These are phyloP conservation scores for Ascochyta lentis DNA, from an alignment of 2,329 filamentous ascomycete genomes.

Conservation along the genomic window DNA sequence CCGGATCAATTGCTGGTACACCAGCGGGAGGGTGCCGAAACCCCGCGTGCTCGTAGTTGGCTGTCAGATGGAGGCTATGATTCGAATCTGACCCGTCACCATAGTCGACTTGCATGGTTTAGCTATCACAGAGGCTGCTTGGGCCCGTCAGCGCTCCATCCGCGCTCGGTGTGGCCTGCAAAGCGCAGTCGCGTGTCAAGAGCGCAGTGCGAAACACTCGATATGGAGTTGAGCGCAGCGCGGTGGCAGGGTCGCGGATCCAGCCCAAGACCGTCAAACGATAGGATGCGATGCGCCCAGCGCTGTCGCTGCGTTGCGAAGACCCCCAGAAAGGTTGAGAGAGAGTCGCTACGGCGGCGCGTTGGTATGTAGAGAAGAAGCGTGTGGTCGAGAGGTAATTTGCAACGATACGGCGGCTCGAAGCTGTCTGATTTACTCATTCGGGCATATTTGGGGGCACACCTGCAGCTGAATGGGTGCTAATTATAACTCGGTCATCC, in stretches of 20 bases:
- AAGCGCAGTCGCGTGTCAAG: slow-evolving; percentile 24
- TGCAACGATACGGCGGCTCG: slow-evolving; percentile 13
- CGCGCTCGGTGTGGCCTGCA: slow-evolving; percentile 32
- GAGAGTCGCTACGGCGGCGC: slow-evolving; percentile 4
- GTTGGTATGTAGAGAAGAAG: not conserved
- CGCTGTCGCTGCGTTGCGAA: slow-evolving; percentile 23
- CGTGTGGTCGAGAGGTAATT: slow-evolving; percentile 15
- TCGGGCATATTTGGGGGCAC: slow-evolving; percentile 17
- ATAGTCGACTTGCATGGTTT: slow-evolving; percentile 50
- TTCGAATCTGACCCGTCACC: slow-evolving; percentile 42
- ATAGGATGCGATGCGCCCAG: slow-evolving; percentile 40
- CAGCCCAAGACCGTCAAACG: slow-evolving; percentile 29
- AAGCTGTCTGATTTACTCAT: slow-evolving; percentile 15
- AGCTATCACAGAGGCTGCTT: slow-evolving; percentile 28
- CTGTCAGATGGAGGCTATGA: slow-evolving; percentile 41
- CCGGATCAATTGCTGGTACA: slow-evolving; percentile 46
- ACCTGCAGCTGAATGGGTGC: slow-evolving; percentile 16
- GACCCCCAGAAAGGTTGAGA: slow-evolving; percentile 6
- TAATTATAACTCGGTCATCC: slow-evolving; percentile 17
- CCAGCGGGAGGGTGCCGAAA: slow-evolving; percentile 42
- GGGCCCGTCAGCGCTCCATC: slow-evolving; percentile 43
- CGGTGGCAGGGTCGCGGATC: slow-evolving; percentile 21
- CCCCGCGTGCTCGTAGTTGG: slow-evolving; percentile 43
- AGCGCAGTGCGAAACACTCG: slow-evolving; percentile 17
- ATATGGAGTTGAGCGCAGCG: slow-evolving; percentile 15